phyloP scores from a whole-genome alignment of 768 basidiomycete species.

The Phlegmacium glaucopus region DNA sequence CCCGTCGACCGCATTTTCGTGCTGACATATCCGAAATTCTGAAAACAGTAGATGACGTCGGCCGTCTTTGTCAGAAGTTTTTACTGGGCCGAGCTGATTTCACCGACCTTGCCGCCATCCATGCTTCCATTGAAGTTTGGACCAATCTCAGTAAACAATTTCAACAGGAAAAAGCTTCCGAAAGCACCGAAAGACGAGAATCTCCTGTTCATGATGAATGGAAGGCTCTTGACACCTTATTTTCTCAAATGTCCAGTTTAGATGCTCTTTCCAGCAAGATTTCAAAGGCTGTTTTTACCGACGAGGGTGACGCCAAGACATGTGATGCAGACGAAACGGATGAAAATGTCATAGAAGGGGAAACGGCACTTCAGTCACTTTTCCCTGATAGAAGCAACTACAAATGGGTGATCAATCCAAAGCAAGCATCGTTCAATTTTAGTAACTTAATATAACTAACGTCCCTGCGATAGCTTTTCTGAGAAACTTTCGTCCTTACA shows the following conservation, averaged over 20 bases:
- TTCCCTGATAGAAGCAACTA: constrained; percentile 20
- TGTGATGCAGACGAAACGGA: constrained; percentile 8
- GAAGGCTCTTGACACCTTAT: constrained; percentile 50
- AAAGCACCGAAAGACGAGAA: constrained; percentile 29
- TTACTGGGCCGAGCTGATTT: constrained; percentile 63
- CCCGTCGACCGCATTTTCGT: constrained; percentile 55
- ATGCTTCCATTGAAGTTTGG: constrained; percentile 62
- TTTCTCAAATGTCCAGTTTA: constrained; percentile 52
- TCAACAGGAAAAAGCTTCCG: constrained; percentile 53
- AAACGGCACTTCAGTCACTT: constrained; percentile 1
- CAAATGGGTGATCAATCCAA: constrained; percentile 64
- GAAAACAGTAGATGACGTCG: constrained; percentile 60
- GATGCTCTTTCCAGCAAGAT: constrained; percentile 55
- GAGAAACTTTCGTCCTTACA: constrained; percentile 49
- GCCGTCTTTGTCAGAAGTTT: constrained; percentile 77
- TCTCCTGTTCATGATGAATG: constrained; percentile 40
- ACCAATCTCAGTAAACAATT: constrained; percentile 46
- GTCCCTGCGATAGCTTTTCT: constrained; percentile 49
- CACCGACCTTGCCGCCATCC: constrained; percentile 63
- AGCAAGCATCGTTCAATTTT: constrained; percentile 36
- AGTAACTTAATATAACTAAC: not conserved
- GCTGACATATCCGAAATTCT: constrained; percentile 58
- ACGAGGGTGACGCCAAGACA: constrained; percentile 4
- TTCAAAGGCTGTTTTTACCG: constrained; percentile 38
- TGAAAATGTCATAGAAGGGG: not conserved